phyloP scores from a whole-genome alignment of 768 basidiomycete genomes.

The Psilocybe cubensis region DNA sequence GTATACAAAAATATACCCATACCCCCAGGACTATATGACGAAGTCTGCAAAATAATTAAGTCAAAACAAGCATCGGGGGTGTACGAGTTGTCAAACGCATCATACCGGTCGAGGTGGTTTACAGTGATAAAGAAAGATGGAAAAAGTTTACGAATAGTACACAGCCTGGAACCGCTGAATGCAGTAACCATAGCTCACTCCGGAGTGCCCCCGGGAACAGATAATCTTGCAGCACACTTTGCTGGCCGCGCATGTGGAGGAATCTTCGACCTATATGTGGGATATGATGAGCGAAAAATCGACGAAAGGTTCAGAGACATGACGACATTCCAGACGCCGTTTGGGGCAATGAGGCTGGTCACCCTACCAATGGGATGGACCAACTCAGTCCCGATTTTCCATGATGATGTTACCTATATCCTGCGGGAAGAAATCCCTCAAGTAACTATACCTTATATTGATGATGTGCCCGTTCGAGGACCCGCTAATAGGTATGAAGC shows the following conservation, averaged over 20 bases:
- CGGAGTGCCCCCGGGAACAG: conserved; percentile 28
- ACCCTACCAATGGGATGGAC: conserved; percentile 35
- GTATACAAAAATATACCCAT: conserved; percentile 13
- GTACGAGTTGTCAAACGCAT: conserved; percentile 30
- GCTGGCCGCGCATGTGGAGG: conserved; percentile 14
- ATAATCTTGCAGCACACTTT: conserved; percentile 24
- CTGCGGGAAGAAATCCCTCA: conserved; percentile 21
- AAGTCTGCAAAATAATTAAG: conserved; percentile 6
- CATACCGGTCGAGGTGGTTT: conserved; percentile 43
- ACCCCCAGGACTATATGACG: conserved; percentile 10
- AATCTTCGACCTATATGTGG: neutral
- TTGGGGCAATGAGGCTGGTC: conserved; percentile 21
- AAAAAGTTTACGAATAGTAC: conserved; percentile 32
- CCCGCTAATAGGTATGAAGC: conserved; percentile 23
- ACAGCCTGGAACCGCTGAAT: conserved; percentile 39
- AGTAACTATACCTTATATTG: conserved; percentile 22
- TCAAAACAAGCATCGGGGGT: conserved; percentile 37
- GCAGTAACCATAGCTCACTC: conserved; percentile 32
- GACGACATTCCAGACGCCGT: conserved; percentile 32
- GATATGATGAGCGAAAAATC: conserved; percentile 9
- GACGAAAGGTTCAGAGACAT: conserved; percentile 25
- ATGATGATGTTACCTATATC: conserved; percentile 28
- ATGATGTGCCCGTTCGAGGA: conserved; percentile 27
- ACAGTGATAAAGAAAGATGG: conserved; percentile 38
- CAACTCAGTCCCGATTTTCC: conserved; percentile 33